Evolutionary conservation across 208 protist species (phyloP).

Genomic region (Crithidia brevicula): DNA sequence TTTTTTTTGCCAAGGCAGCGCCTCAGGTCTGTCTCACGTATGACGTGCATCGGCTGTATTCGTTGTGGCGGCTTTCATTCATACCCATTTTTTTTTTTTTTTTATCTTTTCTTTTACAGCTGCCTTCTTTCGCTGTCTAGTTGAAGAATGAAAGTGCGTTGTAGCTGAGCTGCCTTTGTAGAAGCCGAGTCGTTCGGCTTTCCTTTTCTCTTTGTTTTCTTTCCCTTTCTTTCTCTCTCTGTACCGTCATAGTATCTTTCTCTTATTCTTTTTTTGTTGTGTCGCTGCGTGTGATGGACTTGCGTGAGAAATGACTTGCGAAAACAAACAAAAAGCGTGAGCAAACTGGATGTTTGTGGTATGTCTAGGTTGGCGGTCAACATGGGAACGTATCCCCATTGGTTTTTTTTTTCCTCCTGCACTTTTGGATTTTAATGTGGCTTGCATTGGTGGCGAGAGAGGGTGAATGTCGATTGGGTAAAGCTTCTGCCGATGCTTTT

Average conservation of each 20-base stretch:
- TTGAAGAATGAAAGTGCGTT: too few relatives aligned
- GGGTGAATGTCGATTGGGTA: too few relatives aligned
- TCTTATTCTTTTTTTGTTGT: conserved; percentile 9
- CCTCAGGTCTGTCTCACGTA: too few relatives aligned
- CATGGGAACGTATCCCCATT: too few relatives aligned
- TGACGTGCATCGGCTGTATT: too few relatives aligned
- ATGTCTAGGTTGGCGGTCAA: too few relatives aligned
- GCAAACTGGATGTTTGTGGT: too few relatives aligned
- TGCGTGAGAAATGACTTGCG: too few relatives aligned
- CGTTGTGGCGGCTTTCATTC: conserved; percentile 2
- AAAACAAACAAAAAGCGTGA: not conserved
- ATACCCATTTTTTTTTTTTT: conserved; percentile 1
- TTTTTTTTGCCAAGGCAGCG: conserved; percentile 25
- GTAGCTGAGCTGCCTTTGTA: not conserved
- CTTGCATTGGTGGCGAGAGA: too few relatives aligned
- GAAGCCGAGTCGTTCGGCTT: not conserved
- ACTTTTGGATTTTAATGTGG: too few relatives aligned
- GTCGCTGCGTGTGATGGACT: conserved; percentile 1
- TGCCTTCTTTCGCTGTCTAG: not conserved
- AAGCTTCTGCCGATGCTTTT: too few relatives aligned
- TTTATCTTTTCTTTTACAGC: not conserved
- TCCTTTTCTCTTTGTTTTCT: not conserved
- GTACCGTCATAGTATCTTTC: conserved; percentile 10
- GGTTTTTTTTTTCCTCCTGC: too few relatives aligned
- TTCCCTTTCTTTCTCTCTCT: conserved; percentile 7